These are phyloP conservation scores for Fonsecaea monophora DNA, from an alignment of 2,329 filamentous ascomycete species.

Conservation along the genomic window DNA sequence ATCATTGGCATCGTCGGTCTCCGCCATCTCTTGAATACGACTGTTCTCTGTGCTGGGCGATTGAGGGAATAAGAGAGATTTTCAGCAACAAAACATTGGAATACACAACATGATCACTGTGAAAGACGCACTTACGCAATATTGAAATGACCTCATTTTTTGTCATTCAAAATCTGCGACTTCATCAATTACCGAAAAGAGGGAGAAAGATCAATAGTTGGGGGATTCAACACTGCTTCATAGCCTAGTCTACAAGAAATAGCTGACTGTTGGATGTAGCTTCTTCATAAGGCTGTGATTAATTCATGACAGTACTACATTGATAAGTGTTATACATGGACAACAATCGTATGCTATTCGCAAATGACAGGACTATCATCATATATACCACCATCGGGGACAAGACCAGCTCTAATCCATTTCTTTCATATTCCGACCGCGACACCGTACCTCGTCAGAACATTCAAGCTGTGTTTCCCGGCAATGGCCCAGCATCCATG, in stretches of 20 bases:
- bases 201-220: not conserved
- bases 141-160: not conserved
- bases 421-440: not conserved
- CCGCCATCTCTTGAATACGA: not conserved
- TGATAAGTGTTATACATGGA: not conserved
- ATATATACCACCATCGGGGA: not conserved
- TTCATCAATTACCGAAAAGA: not conserved
- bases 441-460: not conserved
- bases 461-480: not conserved
- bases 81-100: not conserved
- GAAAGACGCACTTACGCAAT: not conserved
- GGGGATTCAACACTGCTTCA: not conserved
- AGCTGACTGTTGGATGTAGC: not conserved
- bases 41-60: not conserved
- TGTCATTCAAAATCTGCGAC: not conserved
- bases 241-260: not conserved
- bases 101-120: not conserved
- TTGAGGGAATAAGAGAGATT: not conserved
- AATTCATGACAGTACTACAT: not conserved
- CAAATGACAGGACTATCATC: not conserved
- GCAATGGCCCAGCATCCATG: slow-evolving; percentile 16
- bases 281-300: not conserved
- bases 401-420: not conserved
- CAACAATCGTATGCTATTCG: not conserved
- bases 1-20: slow-evolving; percentile 13